Base-by-base conservation (phyloP, 768 basidiomycete genomes). In the Auriscalpium vulgare region DNA sequence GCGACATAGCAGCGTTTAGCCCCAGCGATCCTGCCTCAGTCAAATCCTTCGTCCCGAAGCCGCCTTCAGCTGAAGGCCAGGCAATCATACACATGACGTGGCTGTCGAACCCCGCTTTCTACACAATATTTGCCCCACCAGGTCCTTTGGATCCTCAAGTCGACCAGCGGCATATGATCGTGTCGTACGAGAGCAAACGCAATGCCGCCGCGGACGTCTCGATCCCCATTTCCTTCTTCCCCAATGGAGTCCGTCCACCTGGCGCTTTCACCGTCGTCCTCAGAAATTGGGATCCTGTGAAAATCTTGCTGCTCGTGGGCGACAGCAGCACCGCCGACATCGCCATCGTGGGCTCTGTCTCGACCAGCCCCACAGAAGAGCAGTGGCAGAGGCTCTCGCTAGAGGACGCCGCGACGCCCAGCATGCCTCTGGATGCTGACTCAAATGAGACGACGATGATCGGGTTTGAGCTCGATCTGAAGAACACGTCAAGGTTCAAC, bases 31-130 rank as follows among this genome's bases (percentile, higher is more conserved):
- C 80, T 10, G 70, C 77, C 6, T 69, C 72, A 2, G 74, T 76
- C 7, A 81, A 87, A 63, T 81, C 77, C 50, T 78, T 82, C 59
- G 74, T 90, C 38, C 72, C 76, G 3, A 68, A 60, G 7, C 85
- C 88, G 17, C 76, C 82, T 1, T 78, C 83, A 0, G 70, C 76
- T 11, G 71, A 74, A 44, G 74, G 67, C 63, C 58, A 73, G 69
- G 63, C 77, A 75, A 47, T 73, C 37, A 73, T 83, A 29, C 81
- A 83, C 7, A 68, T 81, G 9, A 74, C 78, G 23, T 92, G 89
- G 89, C 74, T 91, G 8, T 77, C 84, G 1, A 80, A 80, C 16
- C 77, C 84, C 23, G 82, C 84, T 3, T 90, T 91, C 67, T 76
- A 85, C 55, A 76, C 80, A 19, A 79, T 81, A 55, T 90, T 86